phyloP scores from a whole-genome alignment of 202 grass and related monocot species.

The Cymbopogon flexuosus region DNA sequence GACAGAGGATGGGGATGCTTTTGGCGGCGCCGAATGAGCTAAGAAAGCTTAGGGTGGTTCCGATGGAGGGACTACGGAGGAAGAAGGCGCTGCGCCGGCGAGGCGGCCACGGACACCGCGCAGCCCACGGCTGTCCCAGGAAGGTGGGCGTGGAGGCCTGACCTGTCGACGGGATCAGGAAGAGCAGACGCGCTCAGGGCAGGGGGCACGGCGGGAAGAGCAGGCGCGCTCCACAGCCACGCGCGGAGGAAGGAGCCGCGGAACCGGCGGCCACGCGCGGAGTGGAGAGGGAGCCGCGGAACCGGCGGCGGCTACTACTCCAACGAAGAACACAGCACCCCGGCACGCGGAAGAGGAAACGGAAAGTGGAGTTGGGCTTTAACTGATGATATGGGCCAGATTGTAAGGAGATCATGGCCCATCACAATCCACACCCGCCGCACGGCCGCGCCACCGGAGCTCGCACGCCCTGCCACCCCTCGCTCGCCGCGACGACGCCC shows the following conservation, averaged over 20 bases:
- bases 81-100: not conserved
- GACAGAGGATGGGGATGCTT: not conserved
- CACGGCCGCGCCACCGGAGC: too few relatives aligned
- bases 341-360: not conserved
- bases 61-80: not conserved
- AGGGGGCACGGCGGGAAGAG: too few relatives aligned
- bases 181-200: too few relatives aligned
- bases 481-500: too few relatives aligned
- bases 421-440: too few relatives aligned
- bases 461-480: too few relatives aligned
- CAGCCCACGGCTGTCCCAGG: not conserved
- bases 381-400: not conserved
- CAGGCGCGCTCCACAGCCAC: not conserved
- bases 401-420: not conserved
- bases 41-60: constrained; percentile 1
- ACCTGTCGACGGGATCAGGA: too few relatives aligned
- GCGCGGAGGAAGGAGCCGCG: not conserved
- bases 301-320: not conserved
- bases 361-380: not conserved
- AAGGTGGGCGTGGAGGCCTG: not conserved
- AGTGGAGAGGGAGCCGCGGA: not conserved
- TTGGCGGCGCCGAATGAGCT: not conserved
- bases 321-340: not conserved
- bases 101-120: not conserved
- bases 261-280: not conserved